Conservation (phyloP, 2,329 filamentous ascomycete species). For the Alternaria gaisen region DNA sequence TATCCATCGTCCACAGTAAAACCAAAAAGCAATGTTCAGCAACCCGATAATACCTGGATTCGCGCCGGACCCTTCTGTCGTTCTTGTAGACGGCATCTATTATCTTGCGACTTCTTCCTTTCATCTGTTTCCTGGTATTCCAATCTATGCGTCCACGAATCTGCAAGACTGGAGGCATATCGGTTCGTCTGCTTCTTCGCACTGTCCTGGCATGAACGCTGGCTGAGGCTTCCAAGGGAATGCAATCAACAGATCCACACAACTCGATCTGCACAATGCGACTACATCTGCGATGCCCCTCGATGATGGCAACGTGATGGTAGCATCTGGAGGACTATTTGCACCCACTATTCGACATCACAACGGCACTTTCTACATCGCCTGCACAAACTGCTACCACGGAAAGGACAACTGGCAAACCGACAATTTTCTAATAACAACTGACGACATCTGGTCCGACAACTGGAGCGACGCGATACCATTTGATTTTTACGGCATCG, state of each 20-base stretch:
- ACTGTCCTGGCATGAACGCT: neutral
- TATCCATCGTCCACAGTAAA: neutral
- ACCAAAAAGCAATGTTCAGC: neutral
- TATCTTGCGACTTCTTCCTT: constrained; percentile 62
- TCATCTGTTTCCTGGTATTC: constrained; percentile 60
- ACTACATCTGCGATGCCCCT: neutral
- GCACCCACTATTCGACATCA: constrained; percentile 15
- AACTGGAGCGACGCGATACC: constrained; percentile 10
- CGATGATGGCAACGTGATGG: neutral
- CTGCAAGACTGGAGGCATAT: constrained; percentile 59
- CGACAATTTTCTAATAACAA: constrained; percentile 1
- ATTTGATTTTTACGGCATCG: constrained; percentile 1
- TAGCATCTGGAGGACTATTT: neutral
- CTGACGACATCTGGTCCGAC: constrained; percentile 7
- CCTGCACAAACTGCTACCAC: constrained; percentile 4
- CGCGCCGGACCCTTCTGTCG: constrained; percentile 57
- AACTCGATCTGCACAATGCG: neutral
- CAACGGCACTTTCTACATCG: constrained; percentile 17
- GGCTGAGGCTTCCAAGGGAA: constrained; percentile 1
- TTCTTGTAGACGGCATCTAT: constrained; percentile 55
- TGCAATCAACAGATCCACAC: neutral
- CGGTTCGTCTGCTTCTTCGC: neutral
- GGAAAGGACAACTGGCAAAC: constrained; percentile 12
- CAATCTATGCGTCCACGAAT: constrained; percentile 60
- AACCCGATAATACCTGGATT: constrained; percentile 56